phyloP scores from a whole-genome alignment of 2,329 filamentous ascomycete genomes.

The Aspergillus tamarii region DNA sequence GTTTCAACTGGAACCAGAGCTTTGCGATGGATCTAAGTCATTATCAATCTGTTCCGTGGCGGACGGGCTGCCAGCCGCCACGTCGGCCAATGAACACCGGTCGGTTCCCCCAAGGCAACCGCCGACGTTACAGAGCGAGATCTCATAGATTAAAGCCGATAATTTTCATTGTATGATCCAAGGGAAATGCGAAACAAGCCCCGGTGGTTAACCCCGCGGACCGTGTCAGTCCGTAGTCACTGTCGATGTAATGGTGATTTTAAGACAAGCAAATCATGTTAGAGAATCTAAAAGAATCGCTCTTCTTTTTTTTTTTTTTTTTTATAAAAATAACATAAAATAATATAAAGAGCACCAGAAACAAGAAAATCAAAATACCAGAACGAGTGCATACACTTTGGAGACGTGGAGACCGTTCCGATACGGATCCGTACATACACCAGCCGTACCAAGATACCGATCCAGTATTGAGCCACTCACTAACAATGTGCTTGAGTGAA shows the following conservation, averaged over 20 bases:
- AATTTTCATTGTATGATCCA: neutral
- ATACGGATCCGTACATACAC: neutral
- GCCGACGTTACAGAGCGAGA: conserved; percentile 2
- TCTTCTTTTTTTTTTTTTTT: too few relatives aligned
- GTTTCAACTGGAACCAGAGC: conserved; percentile 1
- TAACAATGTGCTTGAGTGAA: neutral
- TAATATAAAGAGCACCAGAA: neutral
- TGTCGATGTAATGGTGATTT: neutral
- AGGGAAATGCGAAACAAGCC: neutral
- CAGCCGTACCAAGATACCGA: neutral
- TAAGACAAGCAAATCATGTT: neutral
- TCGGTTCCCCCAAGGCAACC: conserved; percentile 2
- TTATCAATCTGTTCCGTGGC: conserved; percentile 5
- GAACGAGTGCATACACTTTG: neutral
- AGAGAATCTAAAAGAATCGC: too few relatives aligned
- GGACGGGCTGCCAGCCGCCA: conserved; percentile 6
- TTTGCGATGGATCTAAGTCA: conserved; percentile 2
- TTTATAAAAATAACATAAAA: too few relatives aligned
- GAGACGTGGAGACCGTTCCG: neutral
- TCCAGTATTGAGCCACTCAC: conserved; percentile 6
- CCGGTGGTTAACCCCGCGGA: neutral
- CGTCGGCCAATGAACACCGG: conserved; percentile 5
- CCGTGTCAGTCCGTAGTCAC: neutral
- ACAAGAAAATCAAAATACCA: neutral
- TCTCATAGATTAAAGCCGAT: conserved; percentile 2